Base-by-base conservation (phyloP, 257 asterid species). In the Lavandula angustifolia region DNA sequence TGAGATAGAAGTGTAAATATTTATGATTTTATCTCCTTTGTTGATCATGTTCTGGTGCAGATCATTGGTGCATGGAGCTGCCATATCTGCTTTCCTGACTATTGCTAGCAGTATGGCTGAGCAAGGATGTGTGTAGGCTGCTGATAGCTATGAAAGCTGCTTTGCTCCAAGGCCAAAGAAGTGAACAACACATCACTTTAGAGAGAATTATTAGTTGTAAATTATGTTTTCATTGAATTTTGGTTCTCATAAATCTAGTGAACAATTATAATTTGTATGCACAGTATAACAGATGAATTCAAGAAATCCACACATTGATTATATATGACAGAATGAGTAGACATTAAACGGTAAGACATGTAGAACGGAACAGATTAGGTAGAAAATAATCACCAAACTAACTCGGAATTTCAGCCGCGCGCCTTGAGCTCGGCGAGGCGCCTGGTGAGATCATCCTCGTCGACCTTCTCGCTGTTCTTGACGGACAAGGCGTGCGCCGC, bases 381-480 rank as follows among this genome's bases (percentile, higher is more conserved):
- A 27, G 32, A 69, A 35, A 55, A 60, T 46, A 56, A 57, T 60
- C 40, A 29, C n/a, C 63, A 35, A 60, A 60, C 42, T n/a, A 12
- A 32, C 13, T 53, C 60, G 47, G 33, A 22, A 43, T 38, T 75
- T 85, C 79, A 92, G 13, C 97, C 96, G 72, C 96, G 99, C 4
- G 91, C 88, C 85, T 92, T 89, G 54, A 92, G 94, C 77, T 92
- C 99, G 0, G 99, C 97, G 14, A 92, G 95, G 43, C 99, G 97
- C 81, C 99, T 80, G 66, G 87, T 53, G 17, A 92, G 91, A 60
- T 92, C 95, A 38, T 85, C 99, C 74, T 92, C 99, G 27, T 86
- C 96, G 9, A 83, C 96, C 78, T 83, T 87, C 85, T 92, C 99
- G 0, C 68, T 73, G 53, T 62, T 79, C 72, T 77, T 81, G 2